Evolutionary conservation across 495 filamentous ascomycete species (phyloP), one percentile per base, ranked within the genome.

Genomic region (Bathelium albidoporum): DNA sequence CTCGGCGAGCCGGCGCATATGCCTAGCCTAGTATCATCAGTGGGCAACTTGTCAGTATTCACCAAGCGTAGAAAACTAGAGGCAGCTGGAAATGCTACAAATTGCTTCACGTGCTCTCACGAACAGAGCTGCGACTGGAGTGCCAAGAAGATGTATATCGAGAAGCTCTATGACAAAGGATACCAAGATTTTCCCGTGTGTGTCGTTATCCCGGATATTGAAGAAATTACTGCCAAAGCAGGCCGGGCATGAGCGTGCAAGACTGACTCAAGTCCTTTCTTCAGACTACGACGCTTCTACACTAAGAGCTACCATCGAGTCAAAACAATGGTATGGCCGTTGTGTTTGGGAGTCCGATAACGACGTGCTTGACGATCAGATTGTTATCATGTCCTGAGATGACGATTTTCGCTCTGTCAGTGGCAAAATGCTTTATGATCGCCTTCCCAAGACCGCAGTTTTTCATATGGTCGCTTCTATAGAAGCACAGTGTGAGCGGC

Each of bases 341-440:
- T 98, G 94, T 71, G 94, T 98, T 5, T 98, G 86, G 74, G 94
- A 96, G 72, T 79, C 86, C n/a, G 89, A 92, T 72, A 98, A 97
- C 69, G 85, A 91, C 69, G 94, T 92, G 20, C 89, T 86, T 70
- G 94, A 98, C 72, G 89, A 96, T 68, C 93, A 97, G 72, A 76
- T 86, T 28, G 94, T 97, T 11, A 91, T 86, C 0, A 83, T 97
- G 26, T 82, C 80, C 1, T 97, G 94, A 91, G 85, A 90, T 39
- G 85, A 88, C 24, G 36, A 41, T 16, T 41, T 41, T 41, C 36
- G 36, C 36, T 41, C 36, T 41, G 36, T 7, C 36, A 41, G 32
- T 26, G 84, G 87, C 62, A 77, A 77, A 0, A 45, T 80, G 53
- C 55, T 67, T 20, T 43, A n/a, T 31, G 28, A 58, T 26, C 31